phyloP scores from a whole-genome alignment of 164 flowering plant genomes.

The Stephania yunnanensis region DNA sequence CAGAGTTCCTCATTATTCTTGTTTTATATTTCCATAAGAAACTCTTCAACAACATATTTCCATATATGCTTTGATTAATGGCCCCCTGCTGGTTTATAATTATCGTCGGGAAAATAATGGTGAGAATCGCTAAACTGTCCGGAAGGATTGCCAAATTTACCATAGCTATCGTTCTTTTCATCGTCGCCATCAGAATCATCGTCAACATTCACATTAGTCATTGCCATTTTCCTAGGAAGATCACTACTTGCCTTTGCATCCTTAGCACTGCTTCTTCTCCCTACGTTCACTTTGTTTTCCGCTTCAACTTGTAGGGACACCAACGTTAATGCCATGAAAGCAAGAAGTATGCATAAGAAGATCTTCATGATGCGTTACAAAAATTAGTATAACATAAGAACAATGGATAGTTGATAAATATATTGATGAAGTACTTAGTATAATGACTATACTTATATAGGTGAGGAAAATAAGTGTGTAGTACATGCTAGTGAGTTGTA shows the following conservation, averaged over 20 bases:
- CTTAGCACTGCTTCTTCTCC: too few species aligned
- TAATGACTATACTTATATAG: too few species aligned
- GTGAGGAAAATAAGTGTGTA: background rate
- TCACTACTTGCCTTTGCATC: background rate
- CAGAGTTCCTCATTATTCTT: slow-evolving; percentile 1
- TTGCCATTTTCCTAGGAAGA: background rate
- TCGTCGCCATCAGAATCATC: background rate
- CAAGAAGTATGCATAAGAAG: background rate
- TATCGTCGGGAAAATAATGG: background rate
- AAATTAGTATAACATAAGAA: background rate
- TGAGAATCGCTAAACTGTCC: background rate
- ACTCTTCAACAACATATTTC: background rate
- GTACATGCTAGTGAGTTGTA: background rate
- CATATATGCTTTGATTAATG: background rate
- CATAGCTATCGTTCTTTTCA: background rate
- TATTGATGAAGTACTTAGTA: too few species aligned
- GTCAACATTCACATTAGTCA: background rate
- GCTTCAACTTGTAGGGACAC: background rate
- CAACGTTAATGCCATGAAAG: background rate
- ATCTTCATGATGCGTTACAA: slow-evolving; percentile 3
- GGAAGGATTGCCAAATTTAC: background rate
- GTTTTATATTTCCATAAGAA: too few species aligned
- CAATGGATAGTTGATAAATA: background rate
- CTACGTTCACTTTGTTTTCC: background rate
- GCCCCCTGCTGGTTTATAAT: background rate